Conservation (phyloP, 768 basidiomycete species). For the Kwoniella sp. region DNA sequence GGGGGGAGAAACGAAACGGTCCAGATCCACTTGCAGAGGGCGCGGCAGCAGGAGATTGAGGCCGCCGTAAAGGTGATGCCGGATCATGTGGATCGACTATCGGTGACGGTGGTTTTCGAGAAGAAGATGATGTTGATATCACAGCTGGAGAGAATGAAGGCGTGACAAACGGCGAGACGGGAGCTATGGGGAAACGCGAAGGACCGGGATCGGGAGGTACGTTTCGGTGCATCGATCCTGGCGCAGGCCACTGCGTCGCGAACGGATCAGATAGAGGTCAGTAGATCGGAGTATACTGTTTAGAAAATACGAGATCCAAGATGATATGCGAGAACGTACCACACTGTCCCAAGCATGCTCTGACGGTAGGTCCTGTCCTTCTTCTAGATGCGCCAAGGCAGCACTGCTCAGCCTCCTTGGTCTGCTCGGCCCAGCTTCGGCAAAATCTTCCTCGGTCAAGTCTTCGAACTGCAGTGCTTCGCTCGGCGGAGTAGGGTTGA, state of each 20-base stretch:
- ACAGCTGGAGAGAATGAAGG: slow-evolving; percentile 46
- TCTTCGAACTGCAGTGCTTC: slow-evolving; percentile 17
- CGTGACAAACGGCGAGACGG: slow-evolving; percentile 44
- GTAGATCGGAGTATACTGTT: not conserved
- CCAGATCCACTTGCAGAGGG: not conserved
- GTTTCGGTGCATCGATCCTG: slow-evolving; percentile 19
- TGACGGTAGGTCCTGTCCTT: slow-evolving; percentile 9
- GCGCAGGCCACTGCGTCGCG: slow-evolving; percentile 39
- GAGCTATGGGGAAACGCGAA: slow-evolving; percentile 33
- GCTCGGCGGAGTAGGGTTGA: slow-evolving; percentile 41
- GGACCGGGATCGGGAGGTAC: slow-evolving; percentile 23
- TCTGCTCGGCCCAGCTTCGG: slow-evolving; percentile 17
- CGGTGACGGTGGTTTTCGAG: slow-evolving; percentile 32
- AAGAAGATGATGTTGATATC: slow-evolving; percentile 20
- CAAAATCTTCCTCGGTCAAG: slow-evolving; percentile 3
- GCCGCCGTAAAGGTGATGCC: slow-evolving; percentile 10
- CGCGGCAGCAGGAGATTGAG: slow-evolving; percentile 11
- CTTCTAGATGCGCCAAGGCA: slow-evolving; percentile 12
- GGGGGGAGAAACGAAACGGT: slow-evolving; percentile 19
- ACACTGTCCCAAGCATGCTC: slow-evolving; percentile 51
- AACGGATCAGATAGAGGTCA: slow-evolving; percentile 3
- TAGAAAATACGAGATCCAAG: too few relatives aligned
- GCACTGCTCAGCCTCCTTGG: slow-evolving; percentile 17
- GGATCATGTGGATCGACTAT: slow-evolving; percentile 21
- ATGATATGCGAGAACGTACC: slow-evolving; percentile 25